Evolutionary conservation across 2,329 filamentous ascomycete species (phyloP).

Genomic region (Aspergillus persii): DNA sequence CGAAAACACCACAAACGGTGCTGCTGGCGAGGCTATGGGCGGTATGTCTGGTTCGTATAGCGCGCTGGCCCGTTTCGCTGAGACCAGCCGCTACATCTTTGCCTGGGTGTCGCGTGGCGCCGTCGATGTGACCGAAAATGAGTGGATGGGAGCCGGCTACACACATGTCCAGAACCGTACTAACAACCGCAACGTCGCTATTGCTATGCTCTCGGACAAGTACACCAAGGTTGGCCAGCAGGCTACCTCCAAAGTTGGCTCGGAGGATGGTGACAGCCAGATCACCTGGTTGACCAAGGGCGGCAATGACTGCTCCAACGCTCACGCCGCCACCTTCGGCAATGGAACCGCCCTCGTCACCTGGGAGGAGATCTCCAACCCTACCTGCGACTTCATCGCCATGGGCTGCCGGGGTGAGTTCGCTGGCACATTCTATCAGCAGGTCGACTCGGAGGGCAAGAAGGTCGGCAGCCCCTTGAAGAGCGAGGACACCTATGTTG

Average conservation of each 20-base stretch:
- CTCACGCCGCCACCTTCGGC: conserved; percentile 58
- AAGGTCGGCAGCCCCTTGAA: conserved; percentile 53
- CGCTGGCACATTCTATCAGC: conserved; percentile 59
- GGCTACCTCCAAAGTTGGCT: conserved; percentile 55
- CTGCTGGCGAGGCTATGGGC: conserved; percentile 58
- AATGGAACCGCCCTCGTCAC: conserved; percentile 53
- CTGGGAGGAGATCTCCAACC: conserved; percentile 61
- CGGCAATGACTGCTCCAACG: conserved; percentile 56
- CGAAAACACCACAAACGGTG: conserved; percentile 61
- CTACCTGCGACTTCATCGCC: conserved; percentile 55
- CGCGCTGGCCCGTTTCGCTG: conserved; percentile 54
- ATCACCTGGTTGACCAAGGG: conserved; percentile 59
- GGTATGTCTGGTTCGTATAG: conserved; percentile 65
- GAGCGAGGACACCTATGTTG: conserved; percentile 56
- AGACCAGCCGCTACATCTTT: conserved; percentile 57
- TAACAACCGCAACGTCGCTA: conserved; percentile 59
- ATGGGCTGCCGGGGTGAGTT: conserved; percentile 61
- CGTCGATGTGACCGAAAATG: conserved; percentile 53
- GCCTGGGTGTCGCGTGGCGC: conserved; percentile 63
- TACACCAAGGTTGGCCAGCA: conserved; percentile 54
- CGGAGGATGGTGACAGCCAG: conserved; percentile 55
- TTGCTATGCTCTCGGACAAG: conserved; percentile 58
- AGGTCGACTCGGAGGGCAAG: conserved; percentile 52
- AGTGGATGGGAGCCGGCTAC: conserved; percentile 59
- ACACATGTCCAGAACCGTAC: conserved; percentile 54